Conservation (phyloP, 1,284 basidiomycete genomes). For the Porogramme epimiltina region DNA sequence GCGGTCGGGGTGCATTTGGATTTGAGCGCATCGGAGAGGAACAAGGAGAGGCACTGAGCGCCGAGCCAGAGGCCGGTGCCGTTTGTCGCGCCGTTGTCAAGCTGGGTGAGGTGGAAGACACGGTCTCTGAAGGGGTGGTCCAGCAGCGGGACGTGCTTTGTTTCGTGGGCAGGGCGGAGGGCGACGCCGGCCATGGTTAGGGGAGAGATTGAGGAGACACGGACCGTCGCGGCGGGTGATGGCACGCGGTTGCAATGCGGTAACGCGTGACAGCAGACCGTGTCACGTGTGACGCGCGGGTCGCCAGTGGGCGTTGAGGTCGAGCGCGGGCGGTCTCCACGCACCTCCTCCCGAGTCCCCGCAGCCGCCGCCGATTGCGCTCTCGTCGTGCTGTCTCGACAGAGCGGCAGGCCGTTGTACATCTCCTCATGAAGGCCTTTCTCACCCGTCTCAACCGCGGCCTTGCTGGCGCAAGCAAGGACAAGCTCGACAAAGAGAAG, state of each 20-base stretch:
- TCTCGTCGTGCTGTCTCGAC: constrained; percentile 20
- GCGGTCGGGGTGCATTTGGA: constrained; percentile 18
- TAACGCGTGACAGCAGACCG: background rate
- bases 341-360: constrained; percentile 25
- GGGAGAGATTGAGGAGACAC: constrained; percentile 19
- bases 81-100: constrained; percentile 64
- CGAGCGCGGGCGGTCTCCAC: constrained; percentile 27
- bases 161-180: constrained; percentile 55
- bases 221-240: constrained; percentile 6
- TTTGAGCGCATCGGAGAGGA: constrained; percentile 46
- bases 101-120: constrained; percentile 54
- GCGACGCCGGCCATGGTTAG: constrained; percentile 11
- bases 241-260: constrained; percentile 1
- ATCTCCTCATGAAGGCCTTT: constrained; percentile 70
- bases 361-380: constrained; percentile 14
- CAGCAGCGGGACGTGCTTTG: constrained; percentile 67
- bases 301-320: constrained; percentile 2
- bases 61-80: constrained; percentile 91
- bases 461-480: constrained; percentile 56
- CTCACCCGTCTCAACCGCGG: constrained; percentile 73
- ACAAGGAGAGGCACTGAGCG: constrained; percentile 72
- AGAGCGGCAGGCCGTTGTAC: constrained; percentile 14
- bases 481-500: constrained; percentile 47
- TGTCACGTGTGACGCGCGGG: constrained; percentile 9
- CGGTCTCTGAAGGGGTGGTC: constrained; percentile 44